Base-by-base conservation (phyloP, 768 basidiomycete species). In the Russula lepida region DNA sequence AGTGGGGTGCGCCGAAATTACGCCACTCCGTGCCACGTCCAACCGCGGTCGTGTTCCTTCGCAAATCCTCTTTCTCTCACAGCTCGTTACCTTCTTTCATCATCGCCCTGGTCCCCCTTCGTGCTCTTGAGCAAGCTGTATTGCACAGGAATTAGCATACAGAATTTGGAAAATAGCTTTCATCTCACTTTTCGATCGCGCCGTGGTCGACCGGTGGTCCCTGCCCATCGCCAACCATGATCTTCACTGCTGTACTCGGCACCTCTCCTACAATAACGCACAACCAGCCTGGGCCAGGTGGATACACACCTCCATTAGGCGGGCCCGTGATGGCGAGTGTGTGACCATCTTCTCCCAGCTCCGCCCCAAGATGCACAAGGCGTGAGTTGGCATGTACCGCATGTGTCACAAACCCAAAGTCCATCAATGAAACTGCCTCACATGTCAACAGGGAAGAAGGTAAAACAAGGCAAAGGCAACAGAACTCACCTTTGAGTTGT, bases 201-300 rank as follows among this genome's bases (percentile, higher is more conserved):
- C 58, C 71, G 32, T 80, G 67, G 63, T 89, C 81, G 11, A 86
- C 77, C 19, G 78, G 74, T 13, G 89, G 89, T 12, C 77, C 75
- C 56, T 72, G 68, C 12, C 89, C 89, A 63, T 80, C 77, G 2
- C 90, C 90, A 21, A 92, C 73, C 80, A 90, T 83, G 1, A 88
- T 72, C 69, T 80, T 81, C 64, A 74, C 70, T 2, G 84, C 88
- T 41, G 73, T 71, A 66, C 87, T 88, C 1, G 89, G 85, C 8
- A 87, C 72, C n/a, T 78, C 86, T 57, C 83, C 76, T 3, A 78
- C 79, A 23, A 91, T 74, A n/a, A 90, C 67, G 64, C 81, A 86
- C 13, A 92, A 64, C 82, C 84, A 92, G 13, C 81, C 90, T 2
- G 91, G 89, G 5, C 90, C 90, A 50, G 90, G 90, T 9, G 91